Percentiles rank a stretch among this genome's conserved stretches.
phyloP scores from a whole-genome alignment of 768 basidiomycete genomes.

The Ramaria rubella region DNA sequence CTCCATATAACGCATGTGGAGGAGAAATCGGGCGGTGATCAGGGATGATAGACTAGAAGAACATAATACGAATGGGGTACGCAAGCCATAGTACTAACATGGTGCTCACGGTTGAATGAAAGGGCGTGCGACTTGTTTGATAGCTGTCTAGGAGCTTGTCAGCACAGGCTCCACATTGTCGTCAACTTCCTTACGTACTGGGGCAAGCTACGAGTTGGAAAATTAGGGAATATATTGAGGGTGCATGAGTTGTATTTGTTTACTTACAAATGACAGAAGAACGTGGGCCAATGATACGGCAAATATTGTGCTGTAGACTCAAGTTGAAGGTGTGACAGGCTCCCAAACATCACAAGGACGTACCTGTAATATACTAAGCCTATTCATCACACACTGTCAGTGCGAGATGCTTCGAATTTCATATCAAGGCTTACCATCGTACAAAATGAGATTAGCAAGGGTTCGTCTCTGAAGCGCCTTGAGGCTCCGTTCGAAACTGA shows the following conservation, averaged over 20 bases:
- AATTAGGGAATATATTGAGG: neutral
- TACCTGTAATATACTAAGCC: constrained; percentile 4
- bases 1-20: constrained; percentile 8
- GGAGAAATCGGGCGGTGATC: constrained; percentile 5
- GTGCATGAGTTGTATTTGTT: neutral
- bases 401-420: too few relatives aligned
- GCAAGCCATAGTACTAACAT: too few relatives aligned
- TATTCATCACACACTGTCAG: too few relatives aligned
- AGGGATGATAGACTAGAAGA: constrained; percentile 1
- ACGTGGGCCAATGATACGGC: neutral
- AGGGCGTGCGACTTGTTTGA: neutral
- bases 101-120: constrained; percentile 5
- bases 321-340: neutral
- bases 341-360: neutral
- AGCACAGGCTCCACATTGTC: neutral
- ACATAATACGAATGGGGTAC: neutral
- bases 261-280: constrained; percentile 7
- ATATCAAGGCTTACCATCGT: constrained; percentile 5
- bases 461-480: constrained; percentile 5
- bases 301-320: neutral
- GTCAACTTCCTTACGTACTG: neutral
- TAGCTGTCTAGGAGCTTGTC: neutral
- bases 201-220: neutral
- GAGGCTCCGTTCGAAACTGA: constrained; percentile 7
- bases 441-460: constrained; percentile 8